phyloP scores from a whole-genome alignment of 441 rosid species.

The Rhodomyrtus psidioides region DNA sequence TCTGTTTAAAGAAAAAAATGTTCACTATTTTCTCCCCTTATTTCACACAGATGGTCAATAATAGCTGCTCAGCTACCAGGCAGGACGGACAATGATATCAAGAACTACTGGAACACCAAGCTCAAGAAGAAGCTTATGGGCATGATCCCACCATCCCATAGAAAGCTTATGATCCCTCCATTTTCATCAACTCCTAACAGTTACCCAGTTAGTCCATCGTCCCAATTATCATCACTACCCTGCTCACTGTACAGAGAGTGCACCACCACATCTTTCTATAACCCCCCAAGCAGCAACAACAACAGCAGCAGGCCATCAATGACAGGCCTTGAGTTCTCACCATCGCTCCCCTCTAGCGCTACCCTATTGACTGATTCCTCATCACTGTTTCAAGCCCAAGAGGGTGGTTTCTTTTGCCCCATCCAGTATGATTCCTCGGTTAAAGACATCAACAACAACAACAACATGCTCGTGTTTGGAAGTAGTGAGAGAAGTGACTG shows the following conservation, averaged over 20 bases:
- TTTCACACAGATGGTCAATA: slow-evolving; percentile 5
- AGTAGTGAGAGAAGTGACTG: not conserved
- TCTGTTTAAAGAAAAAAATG: not conserved
- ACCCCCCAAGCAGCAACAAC: not conserved
- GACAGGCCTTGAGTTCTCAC: slow-evolving; percentile 2
- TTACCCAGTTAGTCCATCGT: not conserved
- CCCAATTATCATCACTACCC: not conserved
- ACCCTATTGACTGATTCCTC: not conserved
- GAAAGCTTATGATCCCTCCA: not conserved
- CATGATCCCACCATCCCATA: not conserved
- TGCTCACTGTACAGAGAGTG: not conserved
- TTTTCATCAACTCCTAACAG: not conserved
- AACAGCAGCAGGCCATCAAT: not conserved
- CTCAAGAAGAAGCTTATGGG: slow-evolving; percentile 14
- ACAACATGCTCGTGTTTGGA: not conserved
- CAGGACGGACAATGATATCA: slow-evolving; percentile 11
- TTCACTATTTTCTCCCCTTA: not conserved
- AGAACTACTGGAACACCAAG: slow-evolving; percentile 16
- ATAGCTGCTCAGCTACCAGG: slow-evolving; percentile 13
- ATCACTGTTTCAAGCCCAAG: not conserved
- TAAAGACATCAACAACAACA: not conserved
- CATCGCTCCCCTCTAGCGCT: not conserved
- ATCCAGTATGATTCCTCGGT: not conserved
- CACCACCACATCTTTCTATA: not conserved
- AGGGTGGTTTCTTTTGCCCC: not conserved